These are phyloP conservation scores for Ustilago lituana DNA, from an alignment of 1,284 basidiomycete genomes.

Conservation along the genomic window DNA sequence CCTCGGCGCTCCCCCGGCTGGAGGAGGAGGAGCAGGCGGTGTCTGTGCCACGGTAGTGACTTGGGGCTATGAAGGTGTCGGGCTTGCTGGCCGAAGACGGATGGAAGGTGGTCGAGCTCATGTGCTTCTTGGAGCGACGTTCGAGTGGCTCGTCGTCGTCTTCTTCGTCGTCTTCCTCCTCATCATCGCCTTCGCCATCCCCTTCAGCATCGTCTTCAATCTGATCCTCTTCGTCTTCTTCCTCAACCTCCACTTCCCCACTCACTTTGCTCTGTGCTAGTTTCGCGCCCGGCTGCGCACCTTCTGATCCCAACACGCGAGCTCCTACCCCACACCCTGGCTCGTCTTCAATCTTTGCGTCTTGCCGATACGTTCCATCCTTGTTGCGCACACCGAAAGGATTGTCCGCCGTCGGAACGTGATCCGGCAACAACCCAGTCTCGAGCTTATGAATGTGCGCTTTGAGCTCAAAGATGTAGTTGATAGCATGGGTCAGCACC, in stretches of 20 bases:
- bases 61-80: constrained; percentile 2
- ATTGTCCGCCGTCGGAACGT: constrained; percentile 45
- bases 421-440: constrained; percentile 26
- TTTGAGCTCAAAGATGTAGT: constrained; percentile 62
- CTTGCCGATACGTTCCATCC: constrained; percentile 27
- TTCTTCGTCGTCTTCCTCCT: constrained; percentile 21
- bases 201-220: constrained; percentile 22
- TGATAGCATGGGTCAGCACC: constrained; percentile 61
- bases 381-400: constrained; percentile 30
- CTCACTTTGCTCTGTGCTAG: neutral
- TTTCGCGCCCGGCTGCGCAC: neutral
- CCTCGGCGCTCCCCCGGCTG: constrained; percentile 18
- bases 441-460: constrained; percentile 53
- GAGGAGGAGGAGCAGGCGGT: constrained; percentile 28
- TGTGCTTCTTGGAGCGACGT: constrained; percentile 28
- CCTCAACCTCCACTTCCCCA: constrained; percentile 13
- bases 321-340: constrained; percentile 11
- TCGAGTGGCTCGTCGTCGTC: constrained; percentile 44
- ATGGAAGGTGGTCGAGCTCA: constrained; percentile 11
- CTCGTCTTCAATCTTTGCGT: constrained; percentile 41
- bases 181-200: constrained; percentile 24
- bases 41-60: constrained; percentile 13
- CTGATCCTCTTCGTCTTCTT: constrained; percentile 28
- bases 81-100: neutral
- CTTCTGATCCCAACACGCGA: constrained; percentile 1